Evolutionary conservation across 768 basidiomycete species (phyloP).

Genomic region (Mycena leptocephala): DNA sequence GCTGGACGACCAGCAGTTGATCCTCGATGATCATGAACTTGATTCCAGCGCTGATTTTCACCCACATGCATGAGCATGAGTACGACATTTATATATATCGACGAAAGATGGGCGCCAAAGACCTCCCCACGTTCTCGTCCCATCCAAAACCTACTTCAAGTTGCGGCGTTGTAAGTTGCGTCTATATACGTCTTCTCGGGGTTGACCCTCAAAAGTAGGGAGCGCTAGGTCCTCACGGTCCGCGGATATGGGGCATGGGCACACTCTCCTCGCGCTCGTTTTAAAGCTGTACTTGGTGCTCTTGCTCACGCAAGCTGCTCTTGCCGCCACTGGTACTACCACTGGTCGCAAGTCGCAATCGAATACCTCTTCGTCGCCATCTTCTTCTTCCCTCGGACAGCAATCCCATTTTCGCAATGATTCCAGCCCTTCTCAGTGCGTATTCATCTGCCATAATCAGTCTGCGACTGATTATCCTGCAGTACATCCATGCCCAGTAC

Average conservation of each 20-base stretch:
- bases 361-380: not conserved
- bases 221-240: not conserved
- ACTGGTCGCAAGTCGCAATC: not conserved
- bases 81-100: not conserved
- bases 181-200: not conserved
- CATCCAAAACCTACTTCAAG: not conserved
- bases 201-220: not conserved
- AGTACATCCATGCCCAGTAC: no score
- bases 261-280: conserved; percentile 8
- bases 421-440: not conserved
- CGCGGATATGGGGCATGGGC: conserved; percentile 25
- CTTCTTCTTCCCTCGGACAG: no score
- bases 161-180: not conserved
- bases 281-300: conserved; percentile 14
- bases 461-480: not conserved
- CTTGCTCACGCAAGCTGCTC: not conserved
- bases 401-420: not conserved
- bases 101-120: not conserved
- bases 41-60: not conserved
- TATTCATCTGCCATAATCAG: not conserved
- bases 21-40: not conserved
- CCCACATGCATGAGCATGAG: not conserved
- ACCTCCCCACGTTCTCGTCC: not conserved
- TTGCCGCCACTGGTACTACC: not conserved
- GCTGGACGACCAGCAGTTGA: not conserved